These are phyloP conservation scores for Irineochytrium annulatum DNA, from an alignment of 192 early-diverging fungal species.

Conservation along the genomic window DNA sequence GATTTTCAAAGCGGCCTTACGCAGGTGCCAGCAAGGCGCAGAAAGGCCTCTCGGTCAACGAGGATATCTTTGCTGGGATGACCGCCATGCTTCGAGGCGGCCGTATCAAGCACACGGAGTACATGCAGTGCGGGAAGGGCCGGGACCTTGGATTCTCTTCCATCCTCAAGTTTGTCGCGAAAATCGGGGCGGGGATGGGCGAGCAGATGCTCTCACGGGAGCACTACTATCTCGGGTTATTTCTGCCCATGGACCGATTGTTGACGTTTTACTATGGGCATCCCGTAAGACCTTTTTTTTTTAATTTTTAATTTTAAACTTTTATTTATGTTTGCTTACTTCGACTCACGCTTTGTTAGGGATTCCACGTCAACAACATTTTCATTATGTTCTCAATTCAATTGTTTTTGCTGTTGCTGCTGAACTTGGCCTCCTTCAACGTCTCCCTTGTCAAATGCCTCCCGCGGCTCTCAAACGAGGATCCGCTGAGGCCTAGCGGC, in stretches of 20 bases:
- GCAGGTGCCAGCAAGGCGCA: conserved; percentile 77
- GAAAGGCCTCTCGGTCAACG: conserved; percentile 81
- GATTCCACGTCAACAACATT: conserved; percentile 86
- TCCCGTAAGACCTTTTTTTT: conserved; percentile 32
- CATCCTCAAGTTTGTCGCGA: conserved; percentile 82
- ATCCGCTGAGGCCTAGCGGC: not conserved
- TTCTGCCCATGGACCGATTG: conserved; percentile 76
- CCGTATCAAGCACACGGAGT: conserved; percentile 84
- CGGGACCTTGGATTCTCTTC: conserved; percentile 80
- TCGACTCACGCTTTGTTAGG: conserved; percentile 15
- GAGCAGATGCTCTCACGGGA: conserved; percentile 88
- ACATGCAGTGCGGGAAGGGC: conserved; percentile 86
- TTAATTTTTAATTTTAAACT: too few relatives aligned
- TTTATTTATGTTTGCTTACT: not conserved
- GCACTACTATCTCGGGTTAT: conserved; percentile 82
- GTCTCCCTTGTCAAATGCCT: not conserved
- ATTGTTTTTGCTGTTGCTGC: conserved; percentile 73
- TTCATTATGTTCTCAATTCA: conserved; percentile 80
- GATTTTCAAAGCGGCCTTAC: not conserved
- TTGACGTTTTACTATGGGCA: conserved; percentile 85
- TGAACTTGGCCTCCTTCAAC: conserved; percentile 34
- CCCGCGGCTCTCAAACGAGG: not conserved
- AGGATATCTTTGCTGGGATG: conserved; percentile 90
- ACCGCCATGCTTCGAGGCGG: conserved; percentile 78
- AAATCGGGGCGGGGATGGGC: conserved; percentile 87